These are phyloP conservation scores for Gypsophila paniculata DNA, from an alignment of 179 eudicot genomes.

Conservation along the genomic window DNA sequence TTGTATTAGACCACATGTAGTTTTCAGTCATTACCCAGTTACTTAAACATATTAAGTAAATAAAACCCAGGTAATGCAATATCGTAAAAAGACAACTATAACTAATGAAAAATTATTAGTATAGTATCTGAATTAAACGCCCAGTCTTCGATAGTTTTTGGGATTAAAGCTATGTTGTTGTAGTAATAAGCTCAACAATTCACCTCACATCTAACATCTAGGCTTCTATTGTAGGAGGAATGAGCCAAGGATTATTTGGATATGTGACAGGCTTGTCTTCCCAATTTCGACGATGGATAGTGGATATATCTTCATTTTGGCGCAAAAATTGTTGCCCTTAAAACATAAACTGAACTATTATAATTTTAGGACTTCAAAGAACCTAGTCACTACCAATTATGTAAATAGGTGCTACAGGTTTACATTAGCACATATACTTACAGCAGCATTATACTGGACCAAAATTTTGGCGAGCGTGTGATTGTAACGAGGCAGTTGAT, in stretches of 20 bases:
- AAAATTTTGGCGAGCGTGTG: slow-evolving; percentile 65
- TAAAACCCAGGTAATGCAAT: too few relatives aligned
- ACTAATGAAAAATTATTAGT: too few relatives aligned
- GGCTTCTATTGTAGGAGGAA: too few relatives aligned
- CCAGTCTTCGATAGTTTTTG: too few relatives aligned
- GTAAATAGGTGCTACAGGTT: not conserved
- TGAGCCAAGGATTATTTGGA: not conserved
- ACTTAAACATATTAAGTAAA: too few relatives aligned
- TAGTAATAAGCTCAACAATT: too few relatives aligned
- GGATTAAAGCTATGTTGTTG: too few relatives aligned
- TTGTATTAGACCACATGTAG: too few relatives aligned
- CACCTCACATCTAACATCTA: too few relatives aligned
- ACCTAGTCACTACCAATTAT: not conserved
- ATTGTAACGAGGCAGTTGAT: slow-evolving; percentile 45
- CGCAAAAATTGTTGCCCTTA: not conserved
- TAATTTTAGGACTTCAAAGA: not conserved
- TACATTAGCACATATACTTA: slow-evolving; percentile 34
- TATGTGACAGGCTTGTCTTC: not conserved
- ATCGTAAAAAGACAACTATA: too few relatives aligned
- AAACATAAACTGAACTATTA: not conserved
- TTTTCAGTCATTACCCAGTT: too few relatives aligned
- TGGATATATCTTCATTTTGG: not conserved
- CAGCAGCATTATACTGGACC: slow-evolving; percentile 92
- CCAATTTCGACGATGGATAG: not conserved
- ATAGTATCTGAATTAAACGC: too few relatives aligned